Base-by-base conservation (phyloP, 768 basidiomycete genomes). In the Leucocoprinus sp. region DNA sequence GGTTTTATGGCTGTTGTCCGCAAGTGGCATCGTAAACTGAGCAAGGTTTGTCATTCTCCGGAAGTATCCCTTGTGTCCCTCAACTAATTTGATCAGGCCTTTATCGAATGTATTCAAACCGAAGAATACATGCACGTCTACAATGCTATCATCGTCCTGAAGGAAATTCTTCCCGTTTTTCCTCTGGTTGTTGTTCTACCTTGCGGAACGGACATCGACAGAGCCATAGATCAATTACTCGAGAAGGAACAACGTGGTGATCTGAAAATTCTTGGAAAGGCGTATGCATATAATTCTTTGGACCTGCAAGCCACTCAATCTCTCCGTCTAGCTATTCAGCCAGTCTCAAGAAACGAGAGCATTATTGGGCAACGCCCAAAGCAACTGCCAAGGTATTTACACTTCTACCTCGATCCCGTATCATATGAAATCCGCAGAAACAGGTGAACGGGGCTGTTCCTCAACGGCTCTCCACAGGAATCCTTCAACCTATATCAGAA, bases 61-160 rank as follows among this genome's bases (percentile, higher is more conserved):
- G 29, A 14, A 7, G 26, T 12, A 12, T 5, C n/a, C n/a, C 31
- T 31, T 31, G 21, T 14, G 11, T 44, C 21, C 41, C 28, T 50
- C 28, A 48, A 8, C 22, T 19, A 19, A 23, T 27, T 31, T 29
- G 48, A 26, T 15, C 56, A 93, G 93, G 80, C 78, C 45, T 79
- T 97, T 53, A 68, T 74, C 15, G 83, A 80, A 24, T 92, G 86
- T 58, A 83, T 97, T 50, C 75, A 82, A 55, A 84, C 92, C 2
- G 78, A 77, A 40, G 93, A 93, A 57, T 98, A 93, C 61, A 95
- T 97, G 87, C 92, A 92, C 55, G 88, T 97, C 43, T 93, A 95
- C 63, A 99, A 99, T 58, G 76, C 90, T n/a, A 87, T 98, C 62
- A 78, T 93, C 29, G 82, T 99, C 22, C 71, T 96, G 52, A 90